Conservation (phyloP, 345 rosid genomes). For the Hibiscus mutabilis region DNA sequence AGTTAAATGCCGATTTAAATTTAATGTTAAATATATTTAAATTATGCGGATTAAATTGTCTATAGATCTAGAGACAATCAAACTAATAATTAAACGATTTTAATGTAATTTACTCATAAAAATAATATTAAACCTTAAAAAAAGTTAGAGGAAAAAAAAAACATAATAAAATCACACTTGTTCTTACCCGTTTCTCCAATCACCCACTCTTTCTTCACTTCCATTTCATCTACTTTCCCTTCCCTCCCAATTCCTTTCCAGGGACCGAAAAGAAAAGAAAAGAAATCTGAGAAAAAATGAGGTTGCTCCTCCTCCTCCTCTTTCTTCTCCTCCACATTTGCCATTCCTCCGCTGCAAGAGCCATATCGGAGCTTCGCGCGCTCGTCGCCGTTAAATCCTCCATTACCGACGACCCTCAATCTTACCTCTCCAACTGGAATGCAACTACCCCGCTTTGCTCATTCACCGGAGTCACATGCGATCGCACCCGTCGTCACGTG, state of each 20-base stretch:
- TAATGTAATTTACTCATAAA: too few species aligned
- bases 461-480: slow-evolving; percentile 74
- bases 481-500: slow-evolving; percentile 51
- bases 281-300: slow-evolving; percentile 30
- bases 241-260: slow-evolving; percentile 9
- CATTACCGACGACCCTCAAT: slow-evolving; percentile 46
- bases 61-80: too few species aligned
- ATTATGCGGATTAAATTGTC: too few species aligned
- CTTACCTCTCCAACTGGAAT: slow-evolving; percentile 66
- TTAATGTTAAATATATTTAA: too few species aligned
- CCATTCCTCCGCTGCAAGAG: slow-evolving; percentile 24
- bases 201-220: background rate
- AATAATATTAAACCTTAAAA: background rate
- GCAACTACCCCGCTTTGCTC: slow-evolving; percentile 40
- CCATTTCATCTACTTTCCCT: background rate
- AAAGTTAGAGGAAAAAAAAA: background rate
- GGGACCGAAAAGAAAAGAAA: slow-evolving; percentile 8
- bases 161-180: slow-evolving; percentile 28
- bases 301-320: slow-evolving; percentile 25
- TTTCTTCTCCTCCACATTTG: slow-evolving; percentile 41
- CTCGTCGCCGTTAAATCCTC: slow-evolving; percentile 76
- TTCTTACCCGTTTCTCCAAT: background rate
- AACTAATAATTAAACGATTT: too few species aligned
- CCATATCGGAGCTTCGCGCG: slow-evolving; percentile 55
- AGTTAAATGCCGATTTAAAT: too few species aligned